These are phyloP conservation scores for Plasmodium cynomolgi DNA, from an alignment of 169 alveolate species.

Conservation along the genomic window DNA sequence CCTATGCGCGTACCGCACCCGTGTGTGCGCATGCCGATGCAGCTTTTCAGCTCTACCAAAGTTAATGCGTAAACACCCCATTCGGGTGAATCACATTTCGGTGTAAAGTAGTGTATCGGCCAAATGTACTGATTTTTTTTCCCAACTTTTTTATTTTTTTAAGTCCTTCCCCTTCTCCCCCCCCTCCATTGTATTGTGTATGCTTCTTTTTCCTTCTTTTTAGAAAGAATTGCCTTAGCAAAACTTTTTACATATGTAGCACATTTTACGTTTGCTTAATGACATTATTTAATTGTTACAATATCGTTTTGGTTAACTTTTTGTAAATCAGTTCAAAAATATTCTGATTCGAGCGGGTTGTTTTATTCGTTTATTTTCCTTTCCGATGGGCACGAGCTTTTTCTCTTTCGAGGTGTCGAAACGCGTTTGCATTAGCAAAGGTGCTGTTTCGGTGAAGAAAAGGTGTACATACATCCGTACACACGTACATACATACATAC, in stretches of 20 bases:
- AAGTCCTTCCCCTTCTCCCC: conserved; percentile 8
- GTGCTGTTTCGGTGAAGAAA: neutral
- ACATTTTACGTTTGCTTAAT: conserved; percentile 10
- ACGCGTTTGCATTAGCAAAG: neutral
- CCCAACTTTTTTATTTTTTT: conserved; percentile 24
- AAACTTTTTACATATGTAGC: neutral
- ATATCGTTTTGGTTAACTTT: neutral
- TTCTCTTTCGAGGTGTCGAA: neutral
- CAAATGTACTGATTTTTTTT: neutral
- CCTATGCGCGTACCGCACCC: neutral
- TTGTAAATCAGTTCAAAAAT: neutral
- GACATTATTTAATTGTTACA: neutral
- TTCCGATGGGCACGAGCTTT: neutral
- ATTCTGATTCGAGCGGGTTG: neutral
- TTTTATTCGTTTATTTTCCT: neutral
- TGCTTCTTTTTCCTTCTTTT: neutral
- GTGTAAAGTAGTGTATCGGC: neutral
- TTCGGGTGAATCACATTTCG: neutral
- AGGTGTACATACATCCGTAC: neutral
- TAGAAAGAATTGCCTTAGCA: neutral
- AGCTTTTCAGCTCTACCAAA: neutral
- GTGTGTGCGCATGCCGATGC: neutral
- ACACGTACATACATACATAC: neutral
- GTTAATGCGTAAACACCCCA: neutral
- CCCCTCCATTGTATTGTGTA: neutral